Conservation (phyloP, 352 stramenopile species). For the Globisporangium lucens region DNA sequence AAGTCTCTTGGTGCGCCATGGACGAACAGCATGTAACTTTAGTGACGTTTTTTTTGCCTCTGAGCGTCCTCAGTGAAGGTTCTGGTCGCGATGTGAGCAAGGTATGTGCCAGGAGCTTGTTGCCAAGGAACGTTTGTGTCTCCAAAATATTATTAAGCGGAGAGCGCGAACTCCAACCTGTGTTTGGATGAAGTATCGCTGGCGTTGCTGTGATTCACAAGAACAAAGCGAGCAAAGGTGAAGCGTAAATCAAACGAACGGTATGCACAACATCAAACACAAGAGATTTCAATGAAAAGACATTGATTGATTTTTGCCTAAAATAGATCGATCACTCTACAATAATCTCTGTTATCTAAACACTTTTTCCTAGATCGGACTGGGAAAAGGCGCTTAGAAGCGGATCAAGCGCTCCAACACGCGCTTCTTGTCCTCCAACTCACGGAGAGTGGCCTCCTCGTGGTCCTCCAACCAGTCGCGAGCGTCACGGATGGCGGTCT, state of each 20-base stretch:
- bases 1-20: no score
- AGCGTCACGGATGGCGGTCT: conserved; percentile 84
- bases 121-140: no score
- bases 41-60: no score
- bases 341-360: conserved; percentile 11
- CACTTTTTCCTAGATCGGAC: not conserved
- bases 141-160: no score
- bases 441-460: conserved; percentile 87
- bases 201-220: not conserved
- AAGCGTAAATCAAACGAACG: no score
- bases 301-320: conserved; percentile 9
- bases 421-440: conserved; percentile 94
- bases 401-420: conserved; percentile 70
- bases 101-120: no score
- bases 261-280: conserved; percentile 9
- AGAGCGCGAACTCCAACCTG: no score
- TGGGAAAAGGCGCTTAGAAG: conserved; percentile 34
- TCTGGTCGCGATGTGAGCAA: no score
- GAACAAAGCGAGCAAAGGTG: not conserved
- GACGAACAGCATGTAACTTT: no score
- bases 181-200: no score
- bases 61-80: no score
- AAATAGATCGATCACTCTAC: conserved; percentile 17
- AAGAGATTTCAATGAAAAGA: conserved; percentile 4
- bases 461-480: conserved; percentile 88